Conservation (phyloP, 2,329 filamentous ascomycete species). For the Diaporthe amygdali region DNA sequence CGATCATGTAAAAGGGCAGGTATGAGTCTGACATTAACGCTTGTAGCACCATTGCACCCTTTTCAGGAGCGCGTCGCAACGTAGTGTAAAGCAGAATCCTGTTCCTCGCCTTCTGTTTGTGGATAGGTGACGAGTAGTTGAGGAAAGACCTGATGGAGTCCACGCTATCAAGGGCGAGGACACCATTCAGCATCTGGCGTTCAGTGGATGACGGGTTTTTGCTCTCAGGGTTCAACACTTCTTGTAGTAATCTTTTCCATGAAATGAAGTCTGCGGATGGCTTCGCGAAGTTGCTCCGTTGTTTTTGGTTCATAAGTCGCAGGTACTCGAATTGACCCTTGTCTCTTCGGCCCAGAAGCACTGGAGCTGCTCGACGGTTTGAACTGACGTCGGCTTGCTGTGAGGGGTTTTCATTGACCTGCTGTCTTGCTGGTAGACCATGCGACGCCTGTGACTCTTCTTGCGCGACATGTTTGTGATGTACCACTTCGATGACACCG, state of each 20-base stretch:
- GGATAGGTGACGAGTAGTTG: conserved; percentile 28
- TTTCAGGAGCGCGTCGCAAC: conserved; percentile 27
- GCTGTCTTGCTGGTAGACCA: background rate
- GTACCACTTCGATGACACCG: background rate
- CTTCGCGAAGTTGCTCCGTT: background rate
- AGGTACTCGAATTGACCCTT: background rate
- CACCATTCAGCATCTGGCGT: conserved; percentile 32
- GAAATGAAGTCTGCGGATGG: background rate
- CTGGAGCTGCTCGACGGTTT: background rate
- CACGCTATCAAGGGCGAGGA: conserved; percentile 36
- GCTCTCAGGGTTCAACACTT: background rate
- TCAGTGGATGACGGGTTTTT: conserved; percentile 24
- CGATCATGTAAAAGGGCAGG: conserved; percentile 27
- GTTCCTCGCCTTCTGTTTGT: conserved; percentile 34
- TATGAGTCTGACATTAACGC: conserved; percentile 26
- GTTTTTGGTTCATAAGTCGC: background rate
- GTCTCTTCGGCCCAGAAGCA: background rate
- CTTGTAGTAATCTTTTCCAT: background rate
- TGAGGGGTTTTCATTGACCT: background rate
- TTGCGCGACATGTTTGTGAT: background rate
- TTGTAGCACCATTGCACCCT: conserved; percentile 27
- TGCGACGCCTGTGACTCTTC: background rate
- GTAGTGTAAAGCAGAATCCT: conserved; percentile 38
- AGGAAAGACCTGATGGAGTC: conserved; percentile 41
- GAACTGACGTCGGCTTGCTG: background rate